phyloP scores from a whole-genome alignment of 108 stramenopile species.

The Cyclostephanos tholiformis region DNA sequence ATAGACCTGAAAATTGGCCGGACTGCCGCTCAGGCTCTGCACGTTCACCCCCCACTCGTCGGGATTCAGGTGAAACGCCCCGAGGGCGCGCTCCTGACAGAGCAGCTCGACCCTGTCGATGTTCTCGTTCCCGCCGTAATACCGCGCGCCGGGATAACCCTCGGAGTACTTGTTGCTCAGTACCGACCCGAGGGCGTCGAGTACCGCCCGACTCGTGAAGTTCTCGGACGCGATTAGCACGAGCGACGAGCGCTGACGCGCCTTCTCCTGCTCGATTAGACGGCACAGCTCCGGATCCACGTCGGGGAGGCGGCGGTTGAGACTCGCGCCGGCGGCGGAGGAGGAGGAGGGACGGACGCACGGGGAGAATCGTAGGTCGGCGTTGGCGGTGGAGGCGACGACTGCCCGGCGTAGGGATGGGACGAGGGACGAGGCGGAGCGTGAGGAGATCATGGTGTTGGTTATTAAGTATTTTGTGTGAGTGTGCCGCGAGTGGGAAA shows the following conservation, averaged over 20 bases:
- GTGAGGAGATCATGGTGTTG: slow-evolving; percentile 31
- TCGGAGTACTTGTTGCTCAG: slow-evolving; percentile 97
- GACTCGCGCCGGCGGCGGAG: slow-evolving; percentile 47
- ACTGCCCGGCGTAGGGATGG: slow-evolving; percentile 44
- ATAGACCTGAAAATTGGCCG: slow-evolving; percentile 99
- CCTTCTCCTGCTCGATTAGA: slow-evolving; percentile 96
- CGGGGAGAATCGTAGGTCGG: neutral
- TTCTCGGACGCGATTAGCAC: slow-evolving; percentile 96
- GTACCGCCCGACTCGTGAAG: slow-evolving; percentile 94
- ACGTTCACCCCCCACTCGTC: slow-evolving; percentile 95
- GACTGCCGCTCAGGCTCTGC: slow-evolving; percentile 96
- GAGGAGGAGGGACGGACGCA: slow-evolving; percentile 7
- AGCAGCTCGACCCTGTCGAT: slow-evolving; percentile 97
- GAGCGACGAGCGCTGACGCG: slow-evolving; percentile 87
- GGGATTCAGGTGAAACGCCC: slow-evolving; percentile 92
- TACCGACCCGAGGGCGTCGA: slow-evolving; percentile 97
- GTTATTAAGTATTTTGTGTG: too few relatives aligned
- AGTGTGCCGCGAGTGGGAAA: too few relatives aligned
- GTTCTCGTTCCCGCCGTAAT: slow-evolving; percentile 97
- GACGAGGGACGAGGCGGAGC: slow-evolving; percentile 31
- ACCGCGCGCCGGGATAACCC: slow-evolving; percentile 95
- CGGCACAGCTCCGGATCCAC: slow-evolving; percentile 90
- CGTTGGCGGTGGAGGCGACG: neutral
- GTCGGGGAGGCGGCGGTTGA: slow-evolving; percentile 88
- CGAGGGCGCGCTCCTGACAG: slow-evolving; percentile 96